These are phyloP conservation scores for Exidia glandulosa DNA, from an alignment of 768 basidiomycete species.

Conservation along the genomic window DNA sequence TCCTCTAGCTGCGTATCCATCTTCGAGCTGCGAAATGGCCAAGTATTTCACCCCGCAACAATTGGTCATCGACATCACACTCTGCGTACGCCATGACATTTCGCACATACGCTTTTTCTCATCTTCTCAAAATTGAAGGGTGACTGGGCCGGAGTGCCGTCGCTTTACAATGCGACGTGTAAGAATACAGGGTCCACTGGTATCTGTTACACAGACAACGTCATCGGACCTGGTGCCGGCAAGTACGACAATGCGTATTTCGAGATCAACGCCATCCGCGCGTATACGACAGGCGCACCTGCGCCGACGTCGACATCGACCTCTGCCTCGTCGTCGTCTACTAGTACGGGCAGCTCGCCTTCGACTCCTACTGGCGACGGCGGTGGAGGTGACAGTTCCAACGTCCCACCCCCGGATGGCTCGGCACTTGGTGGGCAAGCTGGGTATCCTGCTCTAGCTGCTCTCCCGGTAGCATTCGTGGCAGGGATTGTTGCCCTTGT, in stretches of 20 bases:
- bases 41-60: constrained; percentile 37
- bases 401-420: too few species aligned
- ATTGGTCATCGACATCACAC: constrained; percentile 11
- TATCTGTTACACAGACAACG: constrained; percentile 32
- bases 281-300: constrained; percentile 31
- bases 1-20: constrained; percentile 33
- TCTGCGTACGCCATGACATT: too few species aligned
- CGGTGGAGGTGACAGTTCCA: too few species aligned
- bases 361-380: too few species aligned
- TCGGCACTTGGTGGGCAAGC: too few species aligned
- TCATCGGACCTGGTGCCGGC: constrained; percentile 41
- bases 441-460: not conserved
- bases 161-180: not conserved
- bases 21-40: constrained; percentile 32
- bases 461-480: not conserved
- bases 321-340: not conserved
- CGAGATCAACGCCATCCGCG: constrained; percentile 54
- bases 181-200: constrained; percentile 17
- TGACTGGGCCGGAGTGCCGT: not conserved
- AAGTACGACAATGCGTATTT: constrained; percentile 53
- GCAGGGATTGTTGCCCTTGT: too few species aligned
- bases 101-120: too few species aligned
- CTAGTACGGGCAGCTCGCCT: too few species aligned
- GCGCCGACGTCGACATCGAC: not conserved
- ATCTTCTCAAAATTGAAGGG: too few species aligned